These are phyloP conservation scores for Hansenula sp. DNA, from an alignment of 1,139 yeast species.

Conservation along the genomic window DNA sequence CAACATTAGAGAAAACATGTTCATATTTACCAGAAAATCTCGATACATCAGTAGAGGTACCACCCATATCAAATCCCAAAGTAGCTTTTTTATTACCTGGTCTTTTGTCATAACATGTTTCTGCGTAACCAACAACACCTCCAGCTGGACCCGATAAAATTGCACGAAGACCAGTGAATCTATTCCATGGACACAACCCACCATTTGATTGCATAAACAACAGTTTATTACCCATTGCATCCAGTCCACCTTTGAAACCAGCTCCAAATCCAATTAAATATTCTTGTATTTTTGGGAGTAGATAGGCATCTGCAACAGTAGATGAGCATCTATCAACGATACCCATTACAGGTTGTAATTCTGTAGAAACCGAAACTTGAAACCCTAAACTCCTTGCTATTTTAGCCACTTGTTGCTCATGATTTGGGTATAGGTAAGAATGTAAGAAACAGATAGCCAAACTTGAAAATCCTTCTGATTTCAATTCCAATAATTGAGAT, in stretches of 20 bases:
- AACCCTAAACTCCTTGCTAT: no score
- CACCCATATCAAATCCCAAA: slow-evolving; percentile 66
- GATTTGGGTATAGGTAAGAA: slow-evolving; percentile 27
- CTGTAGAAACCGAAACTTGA: no score
- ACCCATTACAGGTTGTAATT: no score
- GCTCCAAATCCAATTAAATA: no score
- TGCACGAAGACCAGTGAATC: slow-evolving; percentile 49
- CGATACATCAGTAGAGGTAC: slow-evolving; percentile 58
- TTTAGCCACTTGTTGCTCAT: slow-evolving; percentile 26
- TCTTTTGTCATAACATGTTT: slow-evolving; percentile 42
- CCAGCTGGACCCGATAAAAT: slow-evolving; percentile 62
- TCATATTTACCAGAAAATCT: slow-evolving; percentile 44
- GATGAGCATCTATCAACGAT: no score
- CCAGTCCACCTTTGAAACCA: no score
- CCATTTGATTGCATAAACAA: slow-evolving; percentile 65
- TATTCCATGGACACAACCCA: slow-evolving; percentile 44
- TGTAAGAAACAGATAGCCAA: slow-evolving; percentile 26
- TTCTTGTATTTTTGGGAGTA: no score
- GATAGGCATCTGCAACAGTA: no score
- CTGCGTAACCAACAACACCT: slow-evolving; percentile 55
- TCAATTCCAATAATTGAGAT: slow-evolving; percentile 17
- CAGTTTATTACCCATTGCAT: no score
- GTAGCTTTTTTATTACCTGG: slow-evolving; percentile 40
- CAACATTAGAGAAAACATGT: slow-evolving; percentile 51
- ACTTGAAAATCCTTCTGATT: slow-evolving; percentile 24